Evolutionary conservation across 2,329 filamentous ascomycete species (phyloP).

Genomic region (Lasiodiplodia hormozganensis): DNA sequence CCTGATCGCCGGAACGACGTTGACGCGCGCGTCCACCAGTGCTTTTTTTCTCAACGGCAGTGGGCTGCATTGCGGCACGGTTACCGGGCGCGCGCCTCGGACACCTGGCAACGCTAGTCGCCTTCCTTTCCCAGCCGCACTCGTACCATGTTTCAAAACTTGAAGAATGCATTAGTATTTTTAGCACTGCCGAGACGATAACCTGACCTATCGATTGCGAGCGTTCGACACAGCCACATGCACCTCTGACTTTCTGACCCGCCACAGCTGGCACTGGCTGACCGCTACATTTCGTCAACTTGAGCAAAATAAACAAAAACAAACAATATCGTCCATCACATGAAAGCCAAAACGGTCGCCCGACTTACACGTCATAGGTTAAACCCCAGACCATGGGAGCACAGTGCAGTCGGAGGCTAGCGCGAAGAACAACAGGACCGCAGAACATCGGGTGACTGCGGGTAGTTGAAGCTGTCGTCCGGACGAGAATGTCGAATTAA

Average conservation of each 20-base stretch:
- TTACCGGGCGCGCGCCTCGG: neutral
- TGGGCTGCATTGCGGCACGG: neutral
- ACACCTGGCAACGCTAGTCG: constrained; percentile 3
- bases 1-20: neutral
- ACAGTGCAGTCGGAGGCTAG: neutral
- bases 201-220: constrained; percentile 2
- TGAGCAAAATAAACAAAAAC: neutral
- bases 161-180: constrained; percentile 25
- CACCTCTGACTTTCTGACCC: neutral
- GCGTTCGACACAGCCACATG: constrained; percentile 22
- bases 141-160: constrained; percentile 8
- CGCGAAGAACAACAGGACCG: too few relatives aligned
- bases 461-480: too few relatives aligned
- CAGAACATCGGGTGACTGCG: too few relatives aligned
- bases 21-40: neutral
- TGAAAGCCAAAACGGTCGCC: neutral
- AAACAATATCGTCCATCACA: neutral
- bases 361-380: neutral
- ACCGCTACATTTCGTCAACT: neutral
- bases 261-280: neutral
- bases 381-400: too few relatives aligned
- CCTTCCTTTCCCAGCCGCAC: constrained; percentile 10
- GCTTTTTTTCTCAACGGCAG: constrained; percentile 7
- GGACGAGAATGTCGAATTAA: too few relatives aligned
- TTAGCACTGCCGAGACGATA: constrained; percentile 15